phyloP scores from a whole-genome alignment of 441 rosid genomes.

The Codiaeum variegatum region DNA sequence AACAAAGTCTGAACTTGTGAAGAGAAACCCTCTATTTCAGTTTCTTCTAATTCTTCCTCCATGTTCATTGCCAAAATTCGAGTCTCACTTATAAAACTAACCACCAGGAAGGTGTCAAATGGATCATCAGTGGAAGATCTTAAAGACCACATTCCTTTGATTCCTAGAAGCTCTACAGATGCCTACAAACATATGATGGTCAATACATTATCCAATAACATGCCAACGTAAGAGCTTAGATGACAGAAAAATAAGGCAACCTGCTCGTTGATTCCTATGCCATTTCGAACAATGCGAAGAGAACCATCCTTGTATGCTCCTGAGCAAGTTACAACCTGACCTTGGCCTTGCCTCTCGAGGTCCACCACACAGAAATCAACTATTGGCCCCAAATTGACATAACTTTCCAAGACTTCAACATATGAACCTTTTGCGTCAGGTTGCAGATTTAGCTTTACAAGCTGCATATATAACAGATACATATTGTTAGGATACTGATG shows the following conservation, averaged over 20 bases:
- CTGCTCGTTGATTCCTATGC: constrained; percentile 99
- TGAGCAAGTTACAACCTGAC: constrained; percentile 98
- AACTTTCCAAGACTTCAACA: constrained; percentile 87
- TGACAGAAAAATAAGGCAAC: constrained; percentile 31
- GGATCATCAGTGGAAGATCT: constrained; percentile 91
- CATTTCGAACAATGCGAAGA: constrained; percentile 94
- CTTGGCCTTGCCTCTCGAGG: constrained; percentile 99
- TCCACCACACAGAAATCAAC: constrained; percentile 97
- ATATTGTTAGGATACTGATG: constrained; percentile 12
- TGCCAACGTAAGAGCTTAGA: constrained; percentile 5
- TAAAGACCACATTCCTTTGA: constrained; percentile 98
- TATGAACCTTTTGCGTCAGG: constrained; percentile 91
- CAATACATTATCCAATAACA: constrained; percentile 16
- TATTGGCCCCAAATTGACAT: constrained; percentile 94
- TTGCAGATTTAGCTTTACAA: constrained; percentile 71
- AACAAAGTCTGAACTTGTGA: constrained; percentile 93
- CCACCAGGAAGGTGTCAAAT: constrained; percentile 90
- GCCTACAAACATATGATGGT: constrained; percentile 49
- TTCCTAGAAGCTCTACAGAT: constrained; percentile 98
- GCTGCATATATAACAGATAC: constrained; percentile 44
- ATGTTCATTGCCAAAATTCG: constrained; percentile 95
- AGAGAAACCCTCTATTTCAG: constrained; percentile 91
- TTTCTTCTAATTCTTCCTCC: constrained; percentile 98
- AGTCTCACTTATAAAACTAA: constrained; percentile 94
- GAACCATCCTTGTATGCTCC: constrained; percentile 99